Percentiles rank a stretch among this genome's conserved stretches.
Conservation (phyloP, 1,139 yeast genomes). For the Pichia sp. region DNA sequence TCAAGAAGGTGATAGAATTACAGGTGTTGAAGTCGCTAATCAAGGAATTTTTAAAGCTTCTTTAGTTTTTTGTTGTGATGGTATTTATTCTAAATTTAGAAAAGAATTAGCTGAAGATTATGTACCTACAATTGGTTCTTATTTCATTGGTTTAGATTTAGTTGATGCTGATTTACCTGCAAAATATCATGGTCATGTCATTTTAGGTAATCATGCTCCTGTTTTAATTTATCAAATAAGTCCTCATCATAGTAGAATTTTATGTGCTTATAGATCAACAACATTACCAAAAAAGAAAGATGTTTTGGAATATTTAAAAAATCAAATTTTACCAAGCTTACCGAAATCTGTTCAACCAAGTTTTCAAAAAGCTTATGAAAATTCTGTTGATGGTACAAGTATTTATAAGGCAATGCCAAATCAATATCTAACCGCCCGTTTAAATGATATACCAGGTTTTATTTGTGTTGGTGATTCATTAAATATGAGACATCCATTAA, state of each 20-base stretch:
- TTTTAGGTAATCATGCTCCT: conserved; percentile 84
- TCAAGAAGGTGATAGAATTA: conserved; percentile 46
- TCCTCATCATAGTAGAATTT: conserved; percentile 73
- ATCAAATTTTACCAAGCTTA: conserved; percentile 58
- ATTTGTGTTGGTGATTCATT: conserved; percentile 87
- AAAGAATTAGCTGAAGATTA: conserved; percentile 50
- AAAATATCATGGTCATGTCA: conserved; percentile 80
- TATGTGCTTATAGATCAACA: conserved; percentile 78
- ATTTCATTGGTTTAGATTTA: conserved; percentile 80
- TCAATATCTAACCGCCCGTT: conserved; percentile 76
- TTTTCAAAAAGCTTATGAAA: conserved; percentile 49
- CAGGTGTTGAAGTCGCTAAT: conserved; percentile 56
- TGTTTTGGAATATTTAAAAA: conserved; percentile 53
- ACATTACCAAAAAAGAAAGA: conserved; percentile 63
- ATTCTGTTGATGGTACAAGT: conserved; percentile 29
- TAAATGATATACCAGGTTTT: conserved; percentile 65
- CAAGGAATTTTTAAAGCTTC: conserved; percentile 45
- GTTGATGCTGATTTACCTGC: conserved; percentile 67
- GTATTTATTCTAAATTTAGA: conserved; percentile 90
- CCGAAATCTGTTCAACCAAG: conserved; percentile 64
- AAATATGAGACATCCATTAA: conserved; percentile 96
- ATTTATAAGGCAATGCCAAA: conserved; percentile 89
- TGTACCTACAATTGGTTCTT: conserved; percentile 66
- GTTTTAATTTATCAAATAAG: conserved; percentile 83
- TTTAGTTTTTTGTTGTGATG: conserved; percentile 80